phyloP scores from a whole-genome alignment of 345 rosid genomes.

The Passiflora organensis region DNA sequence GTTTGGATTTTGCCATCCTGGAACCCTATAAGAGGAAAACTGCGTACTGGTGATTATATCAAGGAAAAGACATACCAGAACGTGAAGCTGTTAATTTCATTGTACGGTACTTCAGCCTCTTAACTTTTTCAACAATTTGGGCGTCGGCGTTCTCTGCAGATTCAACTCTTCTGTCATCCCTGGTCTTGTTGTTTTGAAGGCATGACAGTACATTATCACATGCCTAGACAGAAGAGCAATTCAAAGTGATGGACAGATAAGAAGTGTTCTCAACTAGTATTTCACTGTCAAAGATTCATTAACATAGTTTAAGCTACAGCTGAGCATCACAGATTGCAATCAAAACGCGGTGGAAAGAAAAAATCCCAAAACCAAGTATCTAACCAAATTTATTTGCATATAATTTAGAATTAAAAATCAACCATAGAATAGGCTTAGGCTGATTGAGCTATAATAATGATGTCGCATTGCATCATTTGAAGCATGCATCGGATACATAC shows the following conservation, averaged over 20 bases:
- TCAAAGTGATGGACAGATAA: neutral
- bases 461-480: no score
- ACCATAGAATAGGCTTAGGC: no score
- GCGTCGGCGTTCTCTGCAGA: slow-evolving; percentile 5
- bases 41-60: neutral
- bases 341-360: neutral
- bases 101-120: slow-evolving; percentile 47
- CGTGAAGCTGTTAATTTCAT: slow-evolving; percentile 37
- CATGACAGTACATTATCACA: slow-evolving; percentile 51
- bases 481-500: no score
- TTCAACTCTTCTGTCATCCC: slow-evolving; percentile 20
- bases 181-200: slow-evolving; percentile 28
- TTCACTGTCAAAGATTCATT: neutral
- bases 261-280: neutral
- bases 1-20: no score
- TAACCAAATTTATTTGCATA: neutral
- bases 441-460: no score
- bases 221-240: slow-evolving; percentile 36
- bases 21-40: no score
- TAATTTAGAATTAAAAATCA: neutral
- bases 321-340: neutral
- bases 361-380: neutral
- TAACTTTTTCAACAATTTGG: slow-evolving; percentile 27
- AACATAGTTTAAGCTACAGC: neutral
- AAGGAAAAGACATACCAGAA: slow-evolving; percentile 45